Evolutionary conservation across 345 rosid genomes (phyloP).

Genomic region (Dovyalis caffra): DNA sequence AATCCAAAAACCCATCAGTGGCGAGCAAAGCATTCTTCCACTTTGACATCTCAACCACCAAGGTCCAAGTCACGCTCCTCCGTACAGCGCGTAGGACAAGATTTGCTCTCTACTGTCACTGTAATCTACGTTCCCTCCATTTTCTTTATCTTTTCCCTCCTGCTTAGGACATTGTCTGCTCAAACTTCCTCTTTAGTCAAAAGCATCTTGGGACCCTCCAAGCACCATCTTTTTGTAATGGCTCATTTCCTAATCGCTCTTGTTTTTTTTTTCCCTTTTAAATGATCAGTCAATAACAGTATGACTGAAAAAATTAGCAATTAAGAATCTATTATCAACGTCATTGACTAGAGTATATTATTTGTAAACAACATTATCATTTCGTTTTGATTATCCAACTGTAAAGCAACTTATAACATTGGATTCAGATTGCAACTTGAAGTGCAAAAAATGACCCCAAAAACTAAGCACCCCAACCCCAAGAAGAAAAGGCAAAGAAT

Average conservation of each 20-base stretch:
- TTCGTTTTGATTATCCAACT: constrained; percentile 35
- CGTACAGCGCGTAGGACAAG: neutral
- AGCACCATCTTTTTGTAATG: constrained; percentile 5
- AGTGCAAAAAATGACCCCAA: constrained; percentile 8
- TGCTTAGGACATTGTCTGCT: constrained; percentile 7
- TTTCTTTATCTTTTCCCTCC: neutral
- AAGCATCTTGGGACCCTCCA: constrained; percentile 47
- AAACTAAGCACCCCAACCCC: neutral
- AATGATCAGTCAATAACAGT: neutral
- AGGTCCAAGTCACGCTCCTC: neutral
- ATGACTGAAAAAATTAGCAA: neutral
- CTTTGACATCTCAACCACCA: neutral
- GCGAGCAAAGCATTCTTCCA: neutral
- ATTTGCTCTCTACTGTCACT: neutral
- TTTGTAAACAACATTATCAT: constrained; percentile 29
- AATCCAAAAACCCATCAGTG: too few species aligned
- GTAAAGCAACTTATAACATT: constrained; percentile 43
- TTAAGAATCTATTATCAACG: neutral
- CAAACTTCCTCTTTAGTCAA: constrained; percentile 35
- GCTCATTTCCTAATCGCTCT: constrained; percentile 19
- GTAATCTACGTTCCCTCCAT: constrained; percentile 17
- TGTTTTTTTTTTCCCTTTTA: too few species aligned
- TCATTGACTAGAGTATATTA: neutral
- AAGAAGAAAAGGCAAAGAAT: neutral
- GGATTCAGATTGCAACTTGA: constrained; percentile 33